Percentiles rank a stretch among this genome's conserved stretches.
These are phyloP conservation scores for Arachis stenosperma DNA, from an alignment of 306 rosid genomes.

Conservation along the genomic window DNA sequence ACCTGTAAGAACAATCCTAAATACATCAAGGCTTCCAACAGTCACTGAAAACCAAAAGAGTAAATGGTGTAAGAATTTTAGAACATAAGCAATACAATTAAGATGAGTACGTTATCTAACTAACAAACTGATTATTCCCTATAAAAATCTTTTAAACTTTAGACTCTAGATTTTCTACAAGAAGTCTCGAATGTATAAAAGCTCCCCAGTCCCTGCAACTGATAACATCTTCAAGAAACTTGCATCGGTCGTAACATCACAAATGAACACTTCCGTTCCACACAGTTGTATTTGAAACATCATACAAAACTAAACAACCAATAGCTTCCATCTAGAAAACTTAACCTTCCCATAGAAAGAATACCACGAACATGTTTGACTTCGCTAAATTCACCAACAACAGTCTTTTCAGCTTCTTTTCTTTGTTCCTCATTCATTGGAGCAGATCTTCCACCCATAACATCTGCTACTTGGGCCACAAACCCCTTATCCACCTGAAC, in stretches of 20 bases:
- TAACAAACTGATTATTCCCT: not conserved
- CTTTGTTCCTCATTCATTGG: constrained; percentile 88
- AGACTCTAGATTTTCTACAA: not conserved
- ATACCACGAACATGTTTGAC: constrained; percentile 94
- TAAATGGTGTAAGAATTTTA: constrained; percentile 4
- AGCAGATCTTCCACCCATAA: constrained; percentile 69
- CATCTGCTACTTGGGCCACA: constrained; percentile 97
- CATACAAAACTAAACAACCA: not conserved
- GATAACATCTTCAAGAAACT: constrained; percentile 29
- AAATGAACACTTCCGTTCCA: constrained; percentile 9
- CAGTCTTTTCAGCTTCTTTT: constrained; percentile 65
- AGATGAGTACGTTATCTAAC: constrained; percentile 17
- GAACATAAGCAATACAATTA: constrained; percentile 18
- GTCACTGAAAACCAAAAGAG: constrained; percentile 28
- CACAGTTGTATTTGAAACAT: not conserved
- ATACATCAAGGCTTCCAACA: not conserved
- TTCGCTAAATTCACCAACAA: constrained; percentile 82
- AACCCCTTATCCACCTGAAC: constrained; percentile 88
- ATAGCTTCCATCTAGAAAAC: constrained; percentile 18
- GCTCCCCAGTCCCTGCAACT: not conserved
- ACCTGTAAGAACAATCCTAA: constrained; percentile 47
- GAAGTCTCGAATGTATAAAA: not conserved
- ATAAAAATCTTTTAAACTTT: not conserved
- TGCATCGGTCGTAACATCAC: constrained; percentile 7
- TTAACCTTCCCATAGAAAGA: constrained; percentile 98